Base-by-base conservation (phyloP, 805 yeast species). In the Lachancea sp. region DNA sequence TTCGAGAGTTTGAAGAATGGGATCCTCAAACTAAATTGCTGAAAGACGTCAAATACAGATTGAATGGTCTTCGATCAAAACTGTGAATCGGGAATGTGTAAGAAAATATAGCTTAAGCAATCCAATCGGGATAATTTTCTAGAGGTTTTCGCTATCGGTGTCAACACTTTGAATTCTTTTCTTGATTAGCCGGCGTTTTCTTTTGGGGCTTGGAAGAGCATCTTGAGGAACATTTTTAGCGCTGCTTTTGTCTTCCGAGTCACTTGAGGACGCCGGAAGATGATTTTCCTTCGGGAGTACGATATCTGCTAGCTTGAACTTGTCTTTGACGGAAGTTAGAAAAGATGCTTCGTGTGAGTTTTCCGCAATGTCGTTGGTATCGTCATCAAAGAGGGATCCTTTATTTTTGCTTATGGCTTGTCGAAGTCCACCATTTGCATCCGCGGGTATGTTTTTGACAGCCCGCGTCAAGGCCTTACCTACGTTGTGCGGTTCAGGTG, bases 1-100 rank as follows among this genome's bases (percentile, higher is more conserved):
- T 82, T 49, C 72, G 71, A 27, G 85, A 85, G 60, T 91, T 86
- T 61, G 93, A 84, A 41, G 66, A 70, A 20, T 91, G 99, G 99
- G 76, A 78, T 42, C 98, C 99, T 0, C 90, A 82, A 31, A 77
- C 85, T 0, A 89, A 89, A 62, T 78, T 77, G 7, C 66, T 88
- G 57, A 88, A 85, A 59, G 96, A 90, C 45, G 75, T 91, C 57
- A 88, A 88, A 65, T 87, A 85, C 55, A 71, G 95, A 47, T 68
- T 86, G 42, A 81, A 77, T 54, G 91, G 81, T 1, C 63, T 78
- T 32, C 50, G 52, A 42, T 59, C 62, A 13, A 52, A 50, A 33
- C 48, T 55, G 19, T 55, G 40, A 52, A 16, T 17, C 35, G 19
- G 35, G 35, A 15, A 5, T 32, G 4, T n/a, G 13, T 32, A 6